A percentile compares a stretch with the other conserved stretches of the same genome.
Conservation (phyloP, 805 yeast species). For the Saturnispora mendoncae region DNA sequence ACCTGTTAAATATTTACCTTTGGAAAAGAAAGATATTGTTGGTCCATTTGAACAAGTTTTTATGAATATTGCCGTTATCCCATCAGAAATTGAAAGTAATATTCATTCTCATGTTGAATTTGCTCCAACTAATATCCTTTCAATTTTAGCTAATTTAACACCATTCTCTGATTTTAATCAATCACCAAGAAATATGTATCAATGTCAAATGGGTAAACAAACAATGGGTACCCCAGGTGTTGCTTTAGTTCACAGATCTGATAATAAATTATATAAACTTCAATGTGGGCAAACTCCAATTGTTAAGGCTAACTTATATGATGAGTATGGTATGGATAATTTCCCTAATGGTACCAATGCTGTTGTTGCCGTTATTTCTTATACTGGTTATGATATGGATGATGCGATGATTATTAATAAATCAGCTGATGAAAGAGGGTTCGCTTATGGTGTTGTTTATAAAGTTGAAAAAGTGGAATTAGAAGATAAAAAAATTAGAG, state of each 20-base stretch:
- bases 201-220: constrained; percentile 99
- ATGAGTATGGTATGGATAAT: constrained; percentile 95
- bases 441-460: constrained; percentile 94
- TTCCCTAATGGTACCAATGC: constrained; percentile 98
- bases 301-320: constrained; percentile 87
- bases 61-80: constrained; percentile 92
- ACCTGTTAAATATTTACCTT: constrained; percentile 86
- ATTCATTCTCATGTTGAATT: constrained; percentile 90
- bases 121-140: constrained; percentile 88
- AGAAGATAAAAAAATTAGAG: constrained; percentile 66
- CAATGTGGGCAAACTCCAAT: constrained; percentile 97
- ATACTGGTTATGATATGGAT: constrained; percentile 99
- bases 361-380: constrained; percentile 96
- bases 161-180: constrained; percentile 98
- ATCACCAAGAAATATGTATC: constrained; percentile 99
- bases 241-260: constrained; percentile 84
- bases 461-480: constrained; percentile 90
- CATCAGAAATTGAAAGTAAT: constrained; percentile 75
- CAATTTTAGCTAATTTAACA: constrained; percentile 92
- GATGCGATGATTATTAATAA: constrained; percentile 98
- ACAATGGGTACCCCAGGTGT: constrained; percentile 99
- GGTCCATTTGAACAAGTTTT: constrained; percentile 99
- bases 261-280: constrained; percentile 84
- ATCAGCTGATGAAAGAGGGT: constrained; percentile 96
- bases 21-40: constrained; percentile 72